Percentiles rank a stretch among this genome's conserved stretches.
Evolutionary conservation across 352 stramenopile genomes (phyloP).

Genomic region (Globisporangium barbulae): DNA sequence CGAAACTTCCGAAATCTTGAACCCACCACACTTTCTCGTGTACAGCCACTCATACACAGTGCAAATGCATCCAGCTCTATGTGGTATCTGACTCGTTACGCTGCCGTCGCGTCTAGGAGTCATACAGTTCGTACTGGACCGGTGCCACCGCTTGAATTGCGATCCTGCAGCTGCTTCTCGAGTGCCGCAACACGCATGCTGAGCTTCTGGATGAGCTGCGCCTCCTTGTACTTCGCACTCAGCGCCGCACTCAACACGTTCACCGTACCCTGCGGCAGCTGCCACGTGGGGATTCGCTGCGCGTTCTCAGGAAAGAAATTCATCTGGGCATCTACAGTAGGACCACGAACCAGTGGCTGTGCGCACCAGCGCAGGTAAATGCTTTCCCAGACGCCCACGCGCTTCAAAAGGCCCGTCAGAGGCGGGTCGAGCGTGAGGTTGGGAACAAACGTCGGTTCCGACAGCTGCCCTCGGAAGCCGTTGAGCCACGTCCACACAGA

Average conservation of each 20-base stretch:
- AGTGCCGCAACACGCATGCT: conserved; percentile 32
- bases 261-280: conserved; percentile 47
- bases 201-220: conserved; percentile 39
- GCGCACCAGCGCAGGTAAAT: conserved; percentile 77
- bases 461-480: conserved; percentile 62
- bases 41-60: not conserved
- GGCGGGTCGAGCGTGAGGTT: conserved; percentile 57
- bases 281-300: conserved; percentile 58
- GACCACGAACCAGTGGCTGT: conserved; percentile 54
- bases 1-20: no score
- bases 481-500: conserved; percentile 87
- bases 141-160: not conserved
- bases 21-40: not conserved
- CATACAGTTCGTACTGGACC: no score
- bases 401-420: conserved; percentile 55
- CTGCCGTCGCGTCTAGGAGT: no score
- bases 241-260: conserved; percentile 49
- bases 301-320: conserved; percentile 64
- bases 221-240: conserved; percentile 39
- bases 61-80: no score
- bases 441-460: conserved; percentile 45
- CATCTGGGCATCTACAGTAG: conserved; percentile 13
- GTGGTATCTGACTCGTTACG: not conserved
- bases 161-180: conserved; percentile 22
- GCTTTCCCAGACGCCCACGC: conserved; percentile 60